Base-by-base conservation (phyloP, 2,329 filamentous ascomycete genomes). In the Apiospora pterosperma region DNA sequence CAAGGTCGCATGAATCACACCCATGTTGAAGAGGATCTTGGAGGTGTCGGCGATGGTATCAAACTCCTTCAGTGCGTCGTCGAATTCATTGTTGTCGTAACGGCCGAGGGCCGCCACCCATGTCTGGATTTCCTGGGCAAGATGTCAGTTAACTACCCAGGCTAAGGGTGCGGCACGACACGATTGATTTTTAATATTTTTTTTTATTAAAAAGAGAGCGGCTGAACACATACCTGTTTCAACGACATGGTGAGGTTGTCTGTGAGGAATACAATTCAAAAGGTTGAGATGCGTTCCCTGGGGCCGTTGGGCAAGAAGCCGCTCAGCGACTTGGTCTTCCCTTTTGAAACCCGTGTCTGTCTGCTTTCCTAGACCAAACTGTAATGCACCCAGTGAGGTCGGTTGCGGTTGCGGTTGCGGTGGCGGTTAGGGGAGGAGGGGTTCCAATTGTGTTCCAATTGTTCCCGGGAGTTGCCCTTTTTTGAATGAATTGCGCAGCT, bases 21-120 rank as follows among this genome's bases (percentile, higher is more conserved):
- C 96, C 79, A 95, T 96, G 75, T 99, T 99, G 84, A 99, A 99
- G 67, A 97, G 84, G 68, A 99, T 99, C 83, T 97, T 98, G 71
- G 96, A 97, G 0, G 96, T 99, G 77, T 98, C 96, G 67, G 91
- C 86, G 73, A 99, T 97, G 71, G 85, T 87, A 68, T 92, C 91
- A 75, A 99, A 98, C 67, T 92, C 88, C 71, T 84, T 87, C 68
- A 98, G 81, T 34, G 96, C 89, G 70, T 95, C 91, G 74, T 98
- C 95, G 79, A 97, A 98, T 75, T 99, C 93, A 80, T 97, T 97
- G 81, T 95, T 96, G 81, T 99, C 96, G 82, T 99, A 99, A 76
- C 90, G 90, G 72, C 84, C 89, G 63, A 99, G 88, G 79, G 96
- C 96, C 77, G 90, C 84, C 70, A 98, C 96, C 96, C 96, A 99